Conservation (phyloP, 1,284 basidiomycete genomes). For the Sanghuangporus baumii region DNA sequence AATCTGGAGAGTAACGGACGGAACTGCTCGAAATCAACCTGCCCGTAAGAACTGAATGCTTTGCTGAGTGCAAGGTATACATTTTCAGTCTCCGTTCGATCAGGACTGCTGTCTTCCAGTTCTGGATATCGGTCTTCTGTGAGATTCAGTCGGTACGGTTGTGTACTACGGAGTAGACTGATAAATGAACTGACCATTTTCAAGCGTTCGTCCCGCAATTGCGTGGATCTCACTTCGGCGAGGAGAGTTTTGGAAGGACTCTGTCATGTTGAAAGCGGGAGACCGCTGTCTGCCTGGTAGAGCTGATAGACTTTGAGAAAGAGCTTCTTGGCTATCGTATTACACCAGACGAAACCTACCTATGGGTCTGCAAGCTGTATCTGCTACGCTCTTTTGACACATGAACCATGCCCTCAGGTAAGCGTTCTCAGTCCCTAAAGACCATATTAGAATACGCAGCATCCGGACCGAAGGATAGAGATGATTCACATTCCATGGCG, state of each 20-base stretch:
- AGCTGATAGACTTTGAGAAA: slow-evolving; percentile 29
- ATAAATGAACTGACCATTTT: slow-evolving; percentile 37
- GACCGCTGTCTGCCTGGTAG: slow-evolving; percentile 51
- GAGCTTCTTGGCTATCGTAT: not conserved
- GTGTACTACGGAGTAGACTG: not conserved
- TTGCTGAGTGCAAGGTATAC: slow-evolving; percentile 66
- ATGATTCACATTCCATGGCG: slow-evolving; percentile 83
- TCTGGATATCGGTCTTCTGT: not conserved
- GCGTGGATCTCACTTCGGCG: slow-evolving; percentile 69
- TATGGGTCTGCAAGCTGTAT: slow-evolving; percentile 30
- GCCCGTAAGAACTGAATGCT: slow-evolving; percentile 67
- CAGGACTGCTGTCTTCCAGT: not conserved
- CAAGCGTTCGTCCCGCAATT: slow-evolving; percentile 70
- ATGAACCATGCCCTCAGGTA: slow-evolving; percentile 76
- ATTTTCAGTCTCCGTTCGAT: slow-evolving; percentile 33
- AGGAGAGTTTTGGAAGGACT: slow-evolving; percentile 69
- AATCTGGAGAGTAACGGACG: slow-evolving; percentile 69
- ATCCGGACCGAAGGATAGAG: not conserved
- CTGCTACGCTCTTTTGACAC: slow-evolving; percentile 50
- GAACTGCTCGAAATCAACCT: slow-evolving; percentile 44
- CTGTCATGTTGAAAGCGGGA: slow-evolving; percentile 41
- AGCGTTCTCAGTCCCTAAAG: slow-evolving; percentile 80
- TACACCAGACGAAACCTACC: slow-evolving; percentile 15
- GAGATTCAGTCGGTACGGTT: not conserved
- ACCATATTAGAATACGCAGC: not conserved